Conservation (phyloP, 2,329 filamentous ascomycete genomes). For the Pyrenochaeta sp. region DNA sequence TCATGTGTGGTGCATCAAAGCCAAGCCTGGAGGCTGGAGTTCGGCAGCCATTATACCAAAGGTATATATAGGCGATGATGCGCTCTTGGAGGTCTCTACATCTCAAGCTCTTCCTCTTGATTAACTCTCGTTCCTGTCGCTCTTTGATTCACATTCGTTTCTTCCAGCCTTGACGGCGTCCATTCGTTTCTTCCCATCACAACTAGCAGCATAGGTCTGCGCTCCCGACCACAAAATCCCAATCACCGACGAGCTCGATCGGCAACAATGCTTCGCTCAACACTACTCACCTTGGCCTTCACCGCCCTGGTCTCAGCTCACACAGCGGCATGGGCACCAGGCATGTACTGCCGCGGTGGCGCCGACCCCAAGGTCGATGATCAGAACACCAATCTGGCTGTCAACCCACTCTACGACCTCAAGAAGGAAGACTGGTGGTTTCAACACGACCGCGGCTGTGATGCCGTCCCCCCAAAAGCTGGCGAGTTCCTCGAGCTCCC, state of each 20-base stretch:
- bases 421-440: slow-evolving; percentile 60
- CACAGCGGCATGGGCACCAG: slow-evolving; percentile 49
- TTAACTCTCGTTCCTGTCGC: neutral
- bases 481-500: slow-evolving; percentile 57
- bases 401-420: slow-evolving; percentile 59
- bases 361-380: slow-evolving; percentile 42
- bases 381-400: slow-evolving; percentile 56
- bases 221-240: neutral
- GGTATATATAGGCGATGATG: neutral
- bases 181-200: slow-evolving; percentile 14
- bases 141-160: slow-evolving; percentile 3
- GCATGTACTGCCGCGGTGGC: slow-evolving; percentile 54
- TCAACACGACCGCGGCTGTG: slow-evolving; percentile 59
- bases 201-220: slow-evolving; percentile 6
- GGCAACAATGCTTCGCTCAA: slow-evolving; percentile 18
- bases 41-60: neutral
- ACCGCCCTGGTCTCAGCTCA: slow-evolving; percentile 41
- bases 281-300: slow-evolving; percentile 17
- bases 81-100: neutral
- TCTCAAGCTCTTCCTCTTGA: neutral
- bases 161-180: slow-evolving; percentile 23
- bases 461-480: slow-evolving; percentile 48
- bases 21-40: neutral
- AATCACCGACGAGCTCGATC: neutral
- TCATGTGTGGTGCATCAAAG: slow-evolving; percentile 3